A percentile compares a stretch with the other conserved stretches of the same genome.
Conservation (phyloP, 768 basidiomycete species). For the Termitomyces sp. region DNA sequence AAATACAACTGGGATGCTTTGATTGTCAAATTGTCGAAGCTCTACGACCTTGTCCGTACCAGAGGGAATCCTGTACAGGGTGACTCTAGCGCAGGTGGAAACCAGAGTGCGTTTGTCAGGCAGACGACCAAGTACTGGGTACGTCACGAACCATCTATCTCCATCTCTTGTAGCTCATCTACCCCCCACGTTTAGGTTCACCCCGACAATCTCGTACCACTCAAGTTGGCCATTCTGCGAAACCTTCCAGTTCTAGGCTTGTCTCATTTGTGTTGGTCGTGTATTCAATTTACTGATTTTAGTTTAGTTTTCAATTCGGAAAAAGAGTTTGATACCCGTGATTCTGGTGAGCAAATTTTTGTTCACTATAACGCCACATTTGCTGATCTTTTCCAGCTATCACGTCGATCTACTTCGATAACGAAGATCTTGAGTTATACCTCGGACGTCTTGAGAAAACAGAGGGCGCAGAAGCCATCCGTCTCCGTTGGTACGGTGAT, state of each 20-base stretch:
- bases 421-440: conserved; percentile 93
- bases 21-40: conserved; percentile 91
- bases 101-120: conserved; percentile 95
- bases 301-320: conserved; percentile 83
- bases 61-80: conserved; percentile 93
- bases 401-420: conserved; percentile 96
- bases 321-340: conserved; percentile 86
- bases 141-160: conserved; percentile 9
- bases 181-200: conserved; percentile 49
- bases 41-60: conserved; percentile 94
- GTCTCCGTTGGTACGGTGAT: conserved; percentile 97
- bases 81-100: conserved; percentile 91
- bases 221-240: conserved; percentile 90
- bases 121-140: conserved; percentile 99
- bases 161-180: not conserved
- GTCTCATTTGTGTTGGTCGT: not conserved
- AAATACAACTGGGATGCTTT: conserved; percentile 95
- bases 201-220: conserved; percentile 88
- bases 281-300: not conserved
- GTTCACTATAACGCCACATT: not conserved
- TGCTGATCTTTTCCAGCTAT: conserved; percentile 55
- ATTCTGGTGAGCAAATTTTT: conserved; percentile 52
- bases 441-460: conserved; percentile 97
- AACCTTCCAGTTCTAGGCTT: conserved; percentile 91
- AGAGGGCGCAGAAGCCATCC: conserved; percentile 96